Evolutionary conservation across 2,329 filamentous ascomycete genomes (phyloP).

Genomic region (Hypoxylon rubiginosum): DNA sequence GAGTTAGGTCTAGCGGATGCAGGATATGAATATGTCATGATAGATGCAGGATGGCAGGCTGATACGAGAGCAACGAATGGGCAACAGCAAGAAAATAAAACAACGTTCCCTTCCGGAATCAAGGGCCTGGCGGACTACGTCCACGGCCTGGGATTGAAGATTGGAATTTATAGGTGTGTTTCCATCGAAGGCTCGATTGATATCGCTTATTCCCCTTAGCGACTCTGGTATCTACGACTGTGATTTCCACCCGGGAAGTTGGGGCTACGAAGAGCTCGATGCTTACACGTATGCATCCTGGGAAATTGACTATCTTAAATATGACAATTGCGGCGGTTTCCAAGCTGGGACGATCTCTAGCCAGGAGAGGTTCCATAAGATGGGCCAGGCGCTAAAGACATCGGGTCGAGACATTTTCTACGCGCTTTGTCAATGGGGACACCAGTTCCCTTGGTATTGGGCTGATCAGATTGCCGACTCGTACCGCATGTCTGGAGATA

Average conservation of each 20-base stretch:
- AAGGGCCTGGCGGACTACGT: slow-evolving; percentile 58
- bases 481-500: slow-evolving; percentile 57
- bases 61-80: slow-evolving; percentile 37
- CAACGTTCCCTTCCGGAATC: slow-evolving; percentile 25
- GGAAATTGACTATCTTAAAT: slow-evolving; percentile 67
- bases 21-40: slow-evolving; percentile 37
- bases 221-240: slow-evolving; percentile 60
- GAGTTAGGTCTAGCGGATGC: slow-evolving; percentile 26
- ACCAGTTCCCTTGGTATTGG: slow-evolving; percentile 49
- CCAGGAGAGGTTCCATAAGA: slow-evolving; percentile 58
- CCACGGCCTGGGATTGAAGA: slow-evolving; percentile 62
- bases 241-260: slow-evolving; percentile 52
- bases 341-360: slow-evolving; percentile 62
- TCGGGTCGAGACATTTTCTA: slow-evolving; percentile 56
- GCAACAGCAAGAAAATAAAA: slow-evolving; percentile 40
- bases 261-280: slow-evolving; percentile 63
- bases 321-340: slow-evolving; percentile 69
- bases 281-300: slow-evolving; percentile 65
- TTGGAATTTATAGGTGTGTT: slow-evolving; percentile 64
- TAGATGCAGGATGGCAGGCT: slow-evolving; percentile 45
- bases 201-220: neutral
- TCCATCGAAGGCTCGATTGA: neutral
- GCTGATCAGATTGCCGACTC: slow-evolving; percentile 53
- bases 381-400: slow-evolving; percentile 53
- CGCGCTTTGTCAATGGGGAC: slow-evolving; percentile 52